Evolutionary conservation across 2,329 filamentous ascomycete species (phyloP).

Genomic region (Aspergillus glaucus): DNA sequence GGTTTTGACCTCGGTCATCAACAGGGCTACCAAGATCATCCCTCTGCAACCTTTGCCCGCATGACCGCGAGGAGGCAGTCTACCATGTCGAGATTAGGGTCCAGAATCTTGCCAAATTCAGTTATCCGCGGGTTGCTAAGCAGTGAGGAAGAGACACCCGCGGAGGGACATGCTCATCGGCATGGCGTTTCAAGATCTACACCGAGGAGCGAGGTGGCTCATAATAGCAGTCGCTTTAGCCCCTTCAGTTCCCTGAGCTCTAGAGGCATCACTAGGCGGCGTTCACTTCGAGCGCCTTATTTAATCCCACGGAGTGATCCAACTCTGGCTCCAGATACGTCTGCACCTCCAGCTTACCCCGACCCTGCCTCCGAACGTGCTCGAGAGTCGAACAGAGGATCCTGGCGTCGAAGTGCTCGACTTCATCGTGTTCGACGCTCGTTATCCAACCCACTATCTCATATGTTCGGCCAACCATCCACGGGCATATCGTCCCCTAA

Average conservation of each 20-base stretch:
- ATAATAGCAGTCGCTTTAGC: conserved; percentile 33
- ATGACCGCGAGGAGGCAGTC: conserved; percentile 38
- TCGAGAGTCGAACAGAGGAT: conserved; percentile 24
- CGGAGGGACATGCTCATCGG: conserved; percentile 40
- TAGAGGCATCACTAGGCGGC: conserved; percentile 35
- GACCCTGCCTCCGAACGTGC: conserved; percentile 20
- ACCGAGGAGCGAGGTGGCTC: conserved; percentile 27
- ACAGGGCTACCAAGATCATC: conserved; percentile 23
- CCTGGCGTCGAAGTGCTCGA: conserved; percentile 36
- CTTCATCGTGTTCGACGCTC: conserved; percentile 40
- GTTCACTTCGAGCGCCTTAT: conserved; percentile 34
- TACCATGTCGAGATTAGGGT: conserved; percentile 44
- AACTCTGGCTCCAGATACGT: conserved; percentile 22
- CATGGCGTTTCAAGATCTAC: conserved; percentile 35
- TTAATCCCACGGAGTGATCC: conserved; percentile 33
- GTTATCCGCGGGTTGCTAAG: conserved; percentile 39
- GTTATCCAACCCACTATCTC: conserved; percentile 37
- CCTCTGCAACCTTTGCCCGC: conserved; percentile 26
- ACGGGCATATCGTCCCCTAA: conserved; percentile 18
- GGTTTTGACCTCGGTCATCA: conserved; percentile 27
- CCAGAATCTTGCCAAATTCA: conserved; percentile 42
- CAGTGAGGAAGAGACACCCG: conserved; percentile 41
- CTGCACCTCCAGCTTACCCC: conserved; percentile 20
- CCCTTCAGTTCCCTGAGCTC: conserved; percentile 35
- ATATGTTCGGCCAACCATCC: conserved; percentile 37